Conservation (phyloP, 2,329 filamentous ascomycete species). For the Aspergillus floridensis region DNA sequence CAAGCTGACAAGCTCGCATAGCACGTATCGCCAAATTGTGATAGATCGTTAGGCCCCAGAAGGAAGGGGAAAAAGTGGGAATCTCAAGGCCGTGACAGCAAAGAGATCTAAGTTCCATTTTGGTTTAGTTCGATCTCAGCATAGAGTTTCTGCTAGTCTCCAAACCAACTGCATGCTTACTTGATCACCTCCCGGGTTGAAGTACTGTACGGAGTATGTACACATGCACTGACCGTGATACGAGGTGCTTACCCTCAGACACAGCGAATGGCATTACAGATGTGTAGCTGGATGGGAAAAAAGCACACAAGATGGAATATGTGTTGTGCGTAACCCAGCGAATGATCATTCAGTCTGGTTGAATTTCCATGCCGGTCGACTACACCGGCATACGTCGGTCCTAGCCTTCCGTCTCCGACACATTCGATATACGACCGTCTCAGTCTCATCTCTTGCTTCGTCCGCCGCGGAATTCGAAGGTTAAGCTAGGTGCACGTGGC, state of each 20-base stretch:
- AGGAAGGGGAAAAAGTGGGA: neutral
- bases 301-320: too few species aligned
- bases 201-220: too few species aligned
- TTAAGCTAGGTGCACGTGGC: neutral
- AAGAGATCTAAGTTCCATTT: neutral
- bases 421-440: neutral
- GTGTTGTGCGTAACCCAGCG: neutral
- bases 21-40: neutral
- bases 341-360: neutral
- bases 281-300: too few species aligned
- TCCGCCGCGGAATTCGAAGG: neutral
- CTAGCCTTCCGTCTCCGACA: too few species aligned
- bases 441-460: neutral
- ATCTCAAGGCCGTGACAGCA: neutral
- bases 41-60: neutral
- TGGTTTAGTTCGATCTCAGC: neutral
- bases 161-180: neutral
- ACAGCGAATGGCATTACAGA: too few species aligned
- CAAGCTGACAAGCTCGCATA: neutral
- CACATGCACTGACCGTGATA: too few species aligned
- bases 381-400: neutral
- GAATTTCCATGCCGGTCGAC: neutral
- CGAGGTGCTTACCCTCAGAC: too few species aligned
- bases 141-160: neutral
- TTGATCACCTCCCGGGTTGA: too few species aligned